A percentile compares a stretch with the other conserved stretches of the same genome.
phyloP scores from a whole-genome alignment of 2,329 filamentous ascomycete species.

The Curvularia hawaiiensis region DNA sequence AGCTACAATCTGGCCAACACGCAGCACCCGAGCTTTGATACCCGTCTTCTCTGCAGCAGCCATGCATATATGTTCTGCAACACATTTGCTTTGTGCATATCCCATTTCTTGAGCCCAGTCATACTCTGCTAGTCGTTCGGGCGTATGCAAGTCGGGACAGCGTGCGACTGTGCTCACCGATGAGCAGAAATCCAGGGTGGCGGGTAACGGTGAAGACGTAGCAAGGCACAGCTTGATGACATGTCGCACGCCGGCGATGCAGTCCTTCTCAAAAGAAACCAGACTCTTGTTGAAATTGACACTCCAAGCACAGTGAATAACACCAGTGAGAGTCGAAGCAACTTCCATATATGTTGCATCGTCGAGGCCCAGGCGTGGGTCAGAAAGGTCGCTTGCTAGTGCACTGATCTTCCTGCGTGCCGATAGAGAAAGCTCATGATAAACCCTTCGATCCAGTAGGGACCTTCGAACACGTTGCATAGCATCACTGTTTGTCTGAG shows the following conservation, averaged over 20 bases:
- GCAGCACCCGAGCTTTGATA: conserved; percentile 32
- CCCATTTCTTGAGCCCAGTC: conserved; percentile 56
- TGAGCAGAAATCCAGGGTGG: conserved; percentile 53
- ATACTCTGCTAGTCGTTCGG: conserved; percentile 39
- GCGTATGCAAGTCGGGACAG: conserved; percentile 35
- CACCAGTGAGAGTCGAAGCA: conserved; percentile 39
- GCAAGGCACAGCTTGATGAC: conserved; percentile 50
- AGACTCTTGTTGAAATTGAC: conserved; percentile 63
- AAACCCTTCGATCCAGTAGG: conserved; percentile 46
- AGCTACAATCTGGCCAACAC: conserved; percentile 55
- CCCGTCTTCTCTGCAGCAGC: conserved; percentile 22
- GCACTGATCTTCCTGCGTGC: conserved; percentile 39
- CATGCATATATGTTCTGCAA: conserved; percentile 52
- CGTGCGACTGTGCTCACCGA: conserved; percentile 52
- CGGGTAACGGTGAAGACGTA: conserved; percentile 40
- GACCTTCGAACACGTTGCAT: conserved; percentile 45
- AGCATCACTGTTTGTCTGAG: conserved; percentile 43
- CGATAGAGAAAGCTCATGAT: conserved; percentile 32
- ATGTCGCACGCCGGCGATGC: conserved; percentile 53
- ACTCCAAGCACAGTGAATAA: conserved; percentile 61
- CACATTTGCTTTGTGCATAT: conserved; percentile 57
- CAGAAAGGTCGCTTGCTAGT: conserved; percentile 49
- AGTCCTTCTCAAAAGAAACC: conserved; percentile 55
- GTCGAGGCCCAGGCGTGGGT: conserved; percentile 49
- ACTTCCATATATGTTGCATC: conserved; percentile 20